Conservation (phyloP, 805 yeast species). For the Saccharomycopsis malanga region DNA sequence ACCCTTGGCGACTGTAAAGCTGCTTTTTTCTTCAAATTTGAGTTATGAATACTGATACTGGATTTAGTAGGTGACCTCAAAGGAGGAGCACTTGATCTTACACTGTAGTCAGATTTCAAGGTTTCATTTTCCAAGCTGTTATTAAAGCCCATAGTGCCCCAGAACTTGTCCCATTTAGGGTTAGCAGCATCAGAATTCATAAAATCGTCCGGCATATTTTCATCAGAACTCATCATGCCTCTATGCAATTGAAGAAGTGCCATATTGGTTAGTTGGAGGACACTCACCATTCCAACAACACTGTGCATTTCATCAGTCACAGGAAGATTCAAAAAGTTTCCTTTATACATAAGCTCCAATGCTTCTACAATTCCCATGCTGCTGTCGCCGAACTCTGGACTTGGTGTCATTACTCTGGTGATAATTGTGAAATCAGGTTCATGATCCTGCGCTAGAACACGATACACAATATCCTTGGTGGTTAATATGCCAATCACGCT, state of each 20-base stretch:
- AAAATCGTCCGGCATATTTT: conserved; percentile 19
- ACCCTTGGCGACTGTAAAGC: not conserved
- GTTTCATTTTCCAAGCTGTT: conserved; percentile 6
- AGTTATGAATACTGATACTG: conserved; percentile 13
- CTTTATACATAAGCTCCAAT: conserved; percentile 40
- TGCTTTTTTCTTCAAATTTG: conserved; percentile 12
- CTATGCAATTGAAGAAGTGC: conserved; percentile 32
- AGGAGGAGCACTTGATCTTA: conserved; percentile 14
- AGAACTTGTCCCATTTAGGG: conserved; percentile 29
- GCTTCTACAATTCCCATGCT: conserved; percentile 37
- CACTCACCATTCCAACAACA: conserved; percentile 38
- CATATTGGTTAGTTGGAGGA: conserved; percentile 37
- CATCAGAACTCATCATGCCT: conserved; percentile 22
- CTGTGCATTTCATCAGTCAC: conserved; percentile 28
- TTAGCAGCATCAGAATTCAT: conserved; percentile 23
- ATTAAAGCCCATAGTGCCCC: conserved; percentile 26
- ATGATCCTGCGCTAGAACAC: conserved; percentile 33
- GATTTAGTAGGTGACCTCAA: conserved; percentile 16
- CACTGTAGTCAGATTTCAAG: conserved; percentile 15
- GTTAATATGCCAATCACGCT: conserved; percentile 41
- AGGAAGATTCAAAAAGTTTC: conserved; percentile 39
- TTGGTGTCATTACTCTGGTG: conserved; percentile 38
- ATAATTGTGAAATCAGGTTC: conserved; percentile 34
- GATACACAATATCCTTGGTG: conserved; percentile 38
- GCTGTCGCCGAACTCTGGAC: conserved; percentile 39